Evolutionary conservation across 164 flowering plant species (phyloP), one percentile per base, ranked within the genome.

Genomic region (Warburgia ugandensis): DNA sequence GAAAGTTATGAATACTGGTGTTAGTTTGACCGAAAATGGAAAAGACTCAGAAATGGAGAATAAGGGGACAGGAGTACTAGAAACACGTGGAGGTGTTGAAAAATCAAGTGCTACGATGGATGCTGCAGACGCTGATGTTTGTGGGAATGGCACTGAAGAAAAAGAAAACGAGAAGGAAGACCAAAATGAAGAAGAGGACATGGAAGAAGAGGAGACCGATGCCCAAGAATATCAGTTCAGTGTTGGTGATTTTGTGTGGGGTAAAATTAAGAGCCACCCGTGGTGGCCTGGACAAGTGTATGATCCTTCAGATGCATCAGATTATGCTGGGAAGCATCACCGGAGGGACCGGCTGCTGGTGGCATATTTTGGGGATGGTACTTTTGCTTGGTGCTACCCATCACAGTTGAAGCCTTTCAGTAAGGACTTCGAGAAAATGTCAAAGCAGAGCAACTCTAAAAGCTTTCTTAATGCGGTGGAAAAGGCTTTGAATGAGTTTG

Each of bases 211-310:
- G 12, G 59, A 38, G 28, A 57, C 5, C 21, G 63, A 9, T 22
- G 69, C 54, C 16, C 56, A 59, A 17, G 67, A 52, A 3, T 35
- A 61, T 63, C 68, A 50, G 37, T 90, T 67, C 56, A 31, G 50
- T 5, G 81, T 77, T 5, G 94, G 95, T 29, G 95, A 86, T 53
- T 73, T 80, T 56, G 91, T 86, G 8, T 90, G 97, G 97, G 89
- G 84, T 21, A 90, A 84, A 59, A 68, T 77, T 45, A 82, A 60
- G 65, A 65, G 69, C 48, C 80, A 81, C 42, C 87, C 79, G 16
- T 89, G 94, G 95, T 90, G 97, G 95, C 95, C 97, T 3, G 95
- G 94, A 3, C 79, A 60, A 67, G 57, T 90, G 4, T 84, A 77
- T 50, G 72, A 78, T 59, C 65, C 79, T 12, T 60, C 65, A 0